Percentiles rank a stretch among this genome's conserved stretches.
Conservation (phyloP, 331 rosid genomes). For the Pyrus hybrid region DNA sequence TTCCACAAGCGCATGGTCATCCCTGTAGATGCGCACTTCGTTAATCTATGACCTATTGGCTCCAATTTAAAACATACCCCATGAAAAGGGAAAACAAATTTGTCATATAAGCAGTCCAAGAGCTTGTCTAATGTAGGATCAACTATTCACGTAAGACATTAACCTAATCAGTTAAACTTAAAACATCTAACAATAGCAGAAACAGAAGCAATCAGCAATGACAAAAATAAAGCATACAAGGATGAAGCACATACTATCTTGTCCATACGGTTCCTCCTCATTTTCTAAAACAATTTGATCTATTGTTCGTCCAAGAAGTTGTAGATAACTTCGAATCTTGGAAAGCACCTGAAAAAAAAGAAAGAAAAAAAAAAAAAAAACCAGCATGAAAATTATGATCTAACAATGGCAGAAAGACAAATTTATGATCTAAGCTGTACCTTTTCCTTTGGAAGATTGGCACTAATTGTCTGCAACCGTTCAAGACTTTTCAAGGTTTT, state of each 20-base stretch:
- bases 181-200: not conserved
- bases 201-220: not conserved
- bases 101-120: not conserved
- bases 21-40: conserved; percentile 38
- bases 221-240: not conserved
- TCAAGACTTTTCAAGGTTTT: conserved; percentile 83
- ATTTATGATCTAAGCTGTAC: conserved; percentile 17
- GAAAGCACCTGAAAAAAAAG: conserved; percentile 61
- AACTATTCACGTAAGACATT: not conserved
- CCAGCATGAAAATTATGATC: not conserved
- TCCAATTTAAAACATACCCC: not conserved
- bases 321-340: conserved; percentile 82
- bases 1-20: conserved; percentile 95
- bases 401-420: not conserved
- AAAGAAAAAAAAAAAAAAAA: not conserved
- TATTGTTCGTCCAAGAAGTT: conserved; percentile 91
- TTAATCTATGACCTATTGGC: not conserved
- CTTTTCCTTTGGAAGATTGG: conserved; percentile 92
- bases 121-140: not conserved
- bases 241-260: conserved; percentile 67
- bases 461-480: conserved; percentile 87
- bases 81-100: not conserved
- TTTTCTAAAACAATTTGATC: conserved; percentile 79
- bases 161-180: not conserved
- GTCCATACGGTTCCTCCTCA: conserved; percentile 76